phyloP scores from a whole-genome alignment of 176 grass and related monocot species.

The Hyparrhenia diplandra region DNA sequence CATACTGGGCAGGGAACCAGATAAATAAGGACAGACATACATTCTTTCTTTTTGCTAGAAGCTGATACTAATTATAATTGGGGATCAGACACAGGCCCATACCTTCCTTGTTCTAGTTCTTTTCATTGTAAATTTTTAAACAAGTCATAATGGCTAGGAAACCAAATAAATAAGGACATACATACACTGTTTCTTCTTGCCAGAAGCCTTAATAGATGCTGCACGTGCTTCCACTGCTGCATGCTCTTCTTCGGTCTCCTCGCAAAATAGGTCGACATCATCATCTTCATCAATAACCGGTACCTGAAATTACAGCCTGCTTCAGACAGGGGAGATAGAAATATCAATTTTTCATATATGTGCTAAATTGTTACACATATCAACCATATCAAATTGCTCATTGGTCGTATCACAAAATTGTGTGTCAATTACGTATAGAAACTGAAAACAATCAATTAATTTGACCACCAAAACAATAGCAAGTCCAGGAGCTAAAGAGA shows the following conservation, averaged over 20 bases:
- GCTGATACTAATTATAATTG: background rate
- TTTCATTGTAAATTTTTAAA: background rate
- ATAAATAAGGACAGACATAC: constrained; percentile 20
- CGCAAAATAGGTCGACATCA: constrained; percentile 64
- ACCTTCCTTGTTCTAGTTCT: background rate
- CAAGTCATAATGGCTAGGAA: background rate
- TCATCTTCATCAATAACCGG: constrained; percentile 32
- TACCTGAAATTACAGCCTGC: constrained; percentile 24
- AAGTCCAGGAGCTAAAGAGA: too few species aligned
- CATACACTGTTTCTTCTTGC: constrained; percentile 70
- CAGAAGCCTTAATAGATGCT: constrained; percentile 42
- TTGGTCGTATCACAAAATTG: too few species aligned
- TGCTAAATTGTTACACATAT: too few species aligned
- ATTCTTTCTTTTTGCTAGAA: too few species aligned
- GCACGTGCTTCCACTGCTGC: constrained; percentile 20
- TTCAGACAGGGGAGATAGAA: background rate
- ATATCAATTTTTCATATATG: too few species aligned
- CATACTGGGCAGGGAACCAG: background rate
- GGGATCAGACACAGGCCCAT: background rate
- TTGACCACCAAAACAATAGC: too few species aligned
- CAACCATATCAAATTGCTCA: too few species aligned
- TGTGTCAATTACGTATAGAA: too few species aligned
- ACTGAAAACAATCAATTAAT: too few species aligned
- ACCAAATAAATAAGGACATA: background rate
- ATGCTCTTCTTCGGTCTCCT: constrained; percentile 60